Evolutionary conservation across 1,139 yeast species (phyloP).

Genomic region (Geotrichum candidum): DNA sequence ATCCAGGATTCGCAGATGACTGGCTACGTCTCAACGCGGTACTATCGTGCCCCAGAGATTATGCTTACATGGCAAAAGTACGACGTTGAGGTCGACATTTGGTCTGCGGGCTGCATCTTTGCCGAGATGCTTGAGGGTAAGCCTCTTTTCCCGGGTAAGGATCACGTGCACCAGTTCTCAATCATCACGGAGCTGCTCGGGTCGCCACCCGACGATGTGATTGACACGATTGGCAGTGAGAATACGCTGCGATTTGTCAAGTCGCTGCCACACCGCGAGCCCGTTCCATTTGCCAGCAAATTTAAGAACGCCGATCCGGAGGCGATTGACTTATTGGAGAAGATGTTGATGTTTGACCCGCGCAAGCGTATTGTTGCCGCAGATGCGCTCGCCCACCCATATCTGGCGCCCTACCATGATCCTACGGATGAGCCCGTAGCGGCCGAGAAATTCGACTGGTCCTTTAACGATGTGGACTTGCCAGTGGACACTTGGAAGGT

Average conservation of each 20-base stretch:
- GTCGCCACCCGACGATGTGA: constrained; percentile 93
- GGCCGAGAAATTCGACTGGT: constrained; percentile 92
- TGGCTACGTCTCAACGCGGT: constrained; percentile 93
- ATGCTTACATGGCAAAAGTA: constrained; percentile 99
- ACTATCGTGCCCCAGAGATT: constrained; percentile 97
- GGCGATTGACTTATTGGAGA: constrained; percentile 81
- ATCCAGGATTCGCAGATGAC: constrained; percentile 99
- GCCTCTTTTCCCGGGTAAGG: constrained; percentile 96
- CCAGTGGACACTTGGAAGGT: constrained; percentile 99
- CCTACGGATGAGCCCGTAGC: constrained; percentile 97
- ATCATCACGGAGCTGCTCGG: constrained; percentile 94
- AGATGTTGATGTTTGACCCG: constrained; percentile 92
- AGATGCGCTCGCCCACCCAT: constrained; percentile 83
- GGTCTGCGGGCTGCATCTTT: constrained; percentile 99
- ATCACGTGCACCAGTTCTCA: constrained; percentile 95
- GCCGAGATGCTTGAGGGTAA: constrained; percentile 99
- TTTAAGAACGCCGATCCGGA: constrained; percentile 83
- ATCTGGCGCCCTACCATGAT: constrained; percentile 95
- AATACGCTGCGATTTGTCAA: constrained; percentile 91
- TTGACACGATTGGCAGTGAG: constrained; percentile 92
- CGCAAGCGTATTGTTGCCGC: constrained; percentile 89
- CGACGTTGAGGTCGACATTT: constrained; percentile 96
- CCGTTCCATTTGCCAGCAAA: constrained; percentile 77
- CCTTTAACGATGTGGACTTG: constrained; percentile 93
- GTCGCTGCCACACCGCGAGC: constrained; percentile 87